Conservation (phyloP, 345 rosid species). For the Eutrema heterophyllum region DNA sequence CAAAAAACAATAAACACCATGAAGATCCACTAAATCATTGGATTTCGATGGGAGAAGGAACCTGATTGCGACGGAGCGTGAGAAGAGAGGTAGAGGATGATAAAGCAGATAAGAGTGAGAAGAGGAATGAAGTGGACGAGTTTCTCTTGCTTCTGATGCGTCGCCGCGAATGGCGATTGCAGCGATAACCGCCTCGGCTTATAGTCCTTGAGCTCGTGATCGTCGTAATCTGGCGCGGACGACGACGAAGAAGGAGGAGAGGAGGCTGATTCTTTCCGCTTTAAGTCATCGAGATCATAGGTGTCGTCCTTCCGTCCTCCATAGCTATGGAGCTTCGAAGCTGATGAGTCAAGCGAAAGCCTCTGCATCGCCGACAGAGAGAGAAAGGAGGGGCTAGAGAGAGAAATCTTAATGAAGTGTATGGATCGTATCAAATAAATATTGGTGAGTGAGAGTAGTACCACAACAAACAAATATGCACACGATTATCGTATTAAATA, state of each 20-base stretch:
- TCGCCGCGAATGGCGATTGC: slow-evolving; percentile 28
- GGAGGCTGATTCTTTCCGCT: slow-evolving; percentile 22
- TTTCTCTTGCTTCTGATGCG: slow-evolving; percentile 47
- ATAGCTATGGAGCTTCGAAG: slow-evolving; percentile 59
- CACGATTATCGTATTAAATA: neutral
- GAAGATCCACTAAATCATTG: neutral
- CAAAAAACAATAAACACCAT: neutral
- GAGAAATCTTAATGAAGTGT: slow-evolving; percentile 1
- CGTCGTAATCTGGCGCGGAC: slow-evolving; percentile 33
- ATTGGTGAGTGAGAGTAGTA: neutral
- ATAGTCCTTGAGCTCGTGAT: slow-evolving; percentile 45
- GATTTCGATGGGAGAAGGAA: slow-evolving; percentile 17
- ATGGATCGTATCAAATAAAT: slow-evolving; percentile 15
- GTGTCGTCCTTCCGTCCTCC: slow-evolving; percentile 46
- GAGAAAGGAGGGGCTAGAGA: slow-evolving; percentile 12
- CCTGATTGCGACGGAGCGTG: slow-evolving; percentile 77
- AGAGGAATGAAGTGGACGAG: slow-evolving; percentile 84
- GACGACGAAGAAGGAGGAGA: slow-evolving; percentile 25
- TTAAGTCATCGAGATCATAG: slow-evolving; percentile 28
- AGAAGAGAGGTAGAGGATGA: slow-evolving; percentile 79
- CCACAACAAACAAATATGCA: neutral
- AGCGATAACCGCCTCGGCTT: slow-evolving; percentile 56
- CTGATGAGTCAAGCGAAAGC: slow-evolving; percentile 80
- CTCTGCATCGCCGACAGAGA: slow-evolving; percentile 65
- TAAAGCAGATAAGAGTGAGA: slow-evolving; percentile 71